Percentiles rank a stretch among this genome's conserved stretches.
phyloP scores from a whole-genome alignment of 805 yeast genomes.

The Wickerhamiella lipophila region DNA sequence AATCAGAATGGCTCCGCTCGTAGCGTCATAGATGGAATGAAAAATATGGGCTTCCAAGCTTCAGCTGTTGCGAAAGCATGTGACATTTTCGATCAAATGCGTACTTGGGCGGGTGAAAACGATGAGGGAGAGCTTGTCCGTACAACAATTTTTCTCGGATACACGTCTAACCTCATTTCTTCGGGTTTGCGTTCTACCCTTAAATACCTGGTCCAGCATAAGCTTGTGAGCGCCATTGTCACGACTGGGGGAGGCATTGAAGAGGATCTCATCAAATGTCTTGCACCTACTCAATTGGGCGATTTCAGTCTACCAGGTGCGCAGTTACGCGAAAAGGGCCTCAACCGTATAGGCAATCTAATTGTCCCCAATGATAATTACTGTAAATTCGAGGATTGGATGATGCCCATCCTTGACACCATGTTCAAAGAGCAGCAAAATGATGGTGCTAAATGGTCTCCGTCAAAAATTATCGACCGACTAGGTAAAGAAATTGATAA shows the following conservation, averaged over 20 bases:
- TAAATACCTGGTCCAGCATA: constrained; percentile 80
- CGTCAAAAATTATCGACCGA: constrained; percentile 82
- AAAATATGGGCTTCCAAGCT: constrained; percentile 95
- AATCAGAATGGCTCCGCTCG: constrained; percentile 69
- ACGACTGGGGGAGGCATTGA: constrained; percentile 98
- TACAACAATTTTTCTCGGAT: constrained; percentile 88
- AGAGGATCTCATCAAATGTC: constrained; percentile 90
- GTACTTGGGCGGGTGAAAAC: constrained; percentile 82
- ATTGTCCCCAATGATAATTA: constrained; percentile 96
- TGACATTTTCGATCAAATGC: constrained; percentile 85
- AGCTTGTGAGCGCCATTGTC: constrained; percentile 87
- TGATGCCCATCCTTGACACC: constrained; percentile 80
- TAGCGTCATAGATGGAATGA: constrained; percentile 72
- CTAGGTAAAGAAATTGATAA: constrained; percentile 91
- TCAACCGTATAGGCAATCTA: constrained; percentile 95
- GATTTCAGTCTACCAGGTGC: constrained; percentile 76
- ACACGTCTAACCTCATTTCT: constrained; percentile 88
- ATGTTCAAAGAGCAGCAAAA: constrained; percentile 79
- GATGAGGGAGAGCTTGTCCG: constrained; percentile 48
- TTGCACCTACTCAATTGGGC: constrained; percentile 93
- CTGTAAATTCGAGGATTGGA: constrained; percentile 97
- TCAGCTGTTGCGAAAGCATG: constrained; percentile 76
- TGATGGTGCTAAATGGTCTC: constrained; percentile 66
- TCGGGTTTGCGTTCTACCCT: constrained; percentile 89
- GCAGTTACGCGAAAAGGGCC: constrained; percentile 78